Conservation (phyloP, 2,329 filamentous ascomycete species). For the Ustilaginoidea virens region DNA sequence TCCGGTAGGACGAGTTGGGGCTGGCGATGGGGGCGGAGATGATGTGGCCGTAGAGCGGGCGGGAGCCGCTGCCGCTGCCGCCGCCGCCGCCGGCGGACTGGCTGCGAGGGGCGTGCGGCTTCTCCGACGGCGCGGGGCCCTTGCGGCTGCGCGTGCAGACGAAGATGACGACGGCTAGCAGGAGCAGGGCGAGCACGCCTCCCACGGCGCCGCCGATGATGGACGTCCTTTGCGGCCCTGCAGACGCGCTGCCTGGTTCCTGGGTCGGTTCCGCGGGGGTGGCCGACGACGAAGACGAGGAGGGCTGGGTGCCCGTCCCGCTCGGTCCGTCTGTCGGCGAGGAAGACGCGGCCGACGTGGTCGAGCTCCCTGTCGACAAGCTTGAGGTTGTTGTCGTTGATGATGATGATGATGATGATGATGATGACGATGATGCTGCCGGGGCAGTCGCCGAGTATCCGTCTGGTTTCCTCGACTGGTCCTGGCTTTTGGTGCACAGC, state of each 20-base stretch:
- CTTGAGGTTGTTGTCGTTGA: constrained; percentile 1
- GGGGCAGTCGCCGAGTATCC: constrained; percentile 10
- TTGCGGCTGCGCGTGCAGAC: constrained; percentile 21
- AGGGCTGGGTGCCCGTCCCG: background rate
- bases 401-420: background rate
- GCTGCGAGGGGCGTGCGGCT: constrained; percentile 9
- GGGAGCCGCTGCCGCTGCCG: no score
- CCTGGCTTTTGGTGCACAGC: constrained; percentile 34
- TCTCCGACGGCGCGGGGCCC: constrained; percentile 5
- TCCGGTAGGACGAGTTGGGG: constrained; percentile 24
- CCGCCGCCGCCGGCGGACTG: constrained; percentile 7
- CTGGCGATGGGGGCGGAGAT: constrained; percentile 41
- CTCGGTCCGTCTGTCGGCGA: constrained; percentile 8
- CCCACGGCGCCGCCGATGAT: constrained; percentile 32
- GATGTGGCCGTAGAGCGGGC: constrained; percentile 25
- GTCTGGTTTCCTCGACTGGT: constrained; percentile 30
- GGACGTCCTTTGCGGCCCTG: constrained; percentile 19
- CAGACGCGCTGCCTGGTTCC: constrained; percentile 3
- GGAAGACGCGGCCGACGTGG: no score
- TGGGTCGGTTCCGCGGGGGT: constrained; percentile 5
- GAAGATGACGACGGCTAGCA: constrained; percentile 23
- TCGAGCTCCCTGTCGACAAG: no score
- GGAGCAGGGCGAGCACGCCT: constrained; percentile 26
- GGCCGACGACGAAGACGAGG: background rate
- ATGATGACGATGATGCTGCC: constrained; percentile 9